Conservation (phyloP, 2,329 filamentous ascomycete species). For the Exutisphaerella laricina region DNA sequence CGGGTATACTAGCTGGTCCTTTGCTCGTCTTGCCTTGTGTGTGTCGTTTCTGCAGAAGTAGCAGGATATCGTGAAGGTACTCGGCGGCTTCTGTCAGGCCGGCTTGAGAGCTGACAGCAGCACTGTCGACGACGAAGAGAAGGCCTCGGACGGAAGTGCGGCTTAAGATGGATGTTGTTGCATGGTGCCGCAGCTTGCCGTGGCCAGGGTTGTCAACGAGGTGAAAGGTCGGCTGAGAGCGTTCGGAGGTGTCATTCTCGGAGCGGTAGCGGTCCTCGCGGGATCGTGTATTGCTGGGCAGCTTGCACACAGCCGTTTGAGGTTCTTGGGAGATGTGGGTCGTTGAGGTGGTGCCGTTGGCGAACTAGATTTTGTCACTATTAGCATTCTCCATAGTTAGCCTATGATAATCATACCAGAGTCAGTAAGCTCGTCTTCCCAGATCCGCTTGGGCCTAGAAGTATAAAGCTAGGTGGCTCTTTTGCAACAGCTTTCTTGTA, state of each 20-base stretch:
- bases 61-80: conserved; percentile 85
- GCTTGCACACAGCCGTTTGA: conserved; percentile 50
- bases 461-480: conserved; percentile 66
- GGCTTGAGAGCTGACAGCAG: conserved; percentile 33
- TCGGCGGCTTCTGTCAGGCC: conserved; percentile 66
- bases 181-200: conserved; percentile 77
- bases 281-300: conserved; percentile 49
- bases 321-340: conserved; percentile 62
- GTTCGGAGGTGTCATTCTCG: conserved; percentile 55
- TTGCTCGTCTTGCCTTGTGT: conserved; percentile 53
- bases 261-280: conserved; percentile 60
- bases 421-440: conserved; percentile 90
- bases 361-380: conserved; percentile 36
- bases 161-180: conserved; percentile 49
- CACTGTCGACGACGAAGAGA: conserved; percentile 82
- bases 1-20: conserved; percentile 56
- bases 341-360: conserved; percentile 50
- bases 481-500: conserved; percentile 56
- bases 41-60: conserved; percentile 70
- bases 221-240: conserved; percentile 61
- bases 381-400: background rate
- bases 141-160: conserved; percentile 59
- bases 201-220: conserved; percentile 90
- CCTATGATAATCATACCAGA: conserved; percentile 47
- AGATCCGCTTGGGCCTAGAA: conserved; percentile 72